These are phyloP conservation scores for Ceratocystis papillata DNA, from an alignment of 2,329 filamentous ascomycete species.

Conservation along the genomic window DNA sequence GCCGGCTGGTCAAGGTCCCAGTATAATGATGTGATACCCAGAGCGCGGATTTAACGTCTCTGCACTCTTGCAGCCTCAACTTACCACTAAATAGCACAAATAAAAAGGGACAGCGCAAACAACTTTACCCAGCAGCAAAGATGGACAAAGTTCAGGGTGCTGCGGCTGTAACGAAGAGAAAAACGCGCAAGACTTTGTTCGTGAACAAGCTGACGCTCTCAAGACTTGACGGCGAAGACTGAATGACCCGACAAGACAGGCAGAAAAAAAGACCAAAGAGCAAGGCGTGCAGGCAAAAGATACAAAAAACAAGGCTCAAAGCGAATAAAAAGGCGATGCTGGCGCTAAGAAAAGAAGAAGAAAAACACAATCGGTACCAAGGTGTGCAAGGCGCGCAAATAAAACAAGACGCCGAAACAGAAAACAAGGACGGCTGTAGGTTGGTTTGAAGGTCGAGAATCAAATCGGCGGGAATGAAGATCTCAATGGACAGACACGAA, in stretches of 20 bases:
- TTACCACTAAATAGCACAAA: slow-evolving; percentile 19
- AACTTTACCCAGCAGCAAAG: slow-evolving; percentile 5
- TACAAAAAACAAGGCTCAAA: not conserved
- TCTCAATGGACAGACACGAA: slow-evolving; percentile 12
- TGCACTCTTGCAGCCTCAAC: not conserved
- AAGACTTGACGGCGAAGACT: not conserved
- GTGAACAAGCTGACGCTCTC: not conserved
- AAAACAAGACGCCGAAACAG: not conserved
- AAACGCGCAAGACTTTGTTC: not conserved
- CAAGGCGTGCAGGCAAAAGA: not conserved
- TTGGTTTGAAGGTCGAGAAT: slow-evolving; percentile 9
- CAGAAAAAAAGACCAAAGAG: not conserved
- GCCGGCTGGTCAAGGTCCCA: not conserved
- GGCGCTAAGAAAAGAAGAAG: slow-evolving; percentile 7
- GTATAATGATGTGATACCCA: no score
- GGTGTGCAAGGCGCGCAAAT: not conserved
- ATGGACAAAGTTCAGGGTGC: not conserved
- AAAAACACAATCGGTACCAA: not conserved
- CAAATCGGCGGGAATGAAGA: not conserved
- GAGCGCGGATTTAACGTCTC: no score
- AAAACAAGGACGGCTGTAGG: not conserved
- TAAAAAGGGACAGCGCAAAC: slow-evolving; percentile 19
- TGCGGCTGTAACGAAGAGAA: slow-evolving; percentile 22
- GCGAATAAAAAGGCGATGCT: slow-evolving; percentile 3
- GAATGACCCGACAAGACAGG: not conserved